Evolutionary conservation across 228 moss, liverwort and hornwort genomes (phyloP).

Genomic region (Sphagnum magellanicum): DNA sequence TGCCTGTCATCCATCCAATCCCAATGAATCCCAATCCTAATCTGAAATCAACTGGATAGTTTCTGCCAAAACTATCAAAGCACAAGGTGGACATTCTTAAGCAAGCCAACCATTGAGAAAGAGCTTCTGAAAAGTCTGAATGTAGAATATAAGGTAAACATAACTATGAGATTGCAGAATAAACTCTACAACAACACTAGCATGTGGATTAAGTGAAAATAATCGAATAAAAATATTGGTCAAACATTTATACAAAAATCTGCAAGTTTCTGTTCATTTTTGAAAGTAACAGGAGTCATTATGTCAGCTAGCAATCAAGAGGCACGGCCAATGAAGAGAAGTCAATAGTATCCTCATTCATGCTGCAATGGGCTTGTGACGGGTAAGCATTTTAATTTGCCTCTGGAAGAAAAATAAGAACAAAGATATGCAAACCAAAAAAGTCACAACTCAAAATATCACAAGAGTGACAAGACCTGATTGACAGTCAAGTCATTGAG

Average conservation of each 20-base stretch:
- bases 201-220: no score
- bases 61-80: neutral
- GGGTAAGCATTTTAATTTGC: no score
- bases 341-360: no score
- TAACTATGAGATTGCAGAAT: no score
- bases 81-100: neutral
- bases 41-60: neutral
- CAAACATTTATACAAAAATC: no score
- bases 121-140: neutral
- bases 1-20: slow-evolving; percentile 37
- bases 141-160: neutral
- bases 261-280: neutral
- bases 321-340: no score
- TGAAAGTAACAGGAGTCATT: neutral
- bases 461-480: slow-evolving; percentile 34
- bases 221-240: no score
- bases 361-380: no score
- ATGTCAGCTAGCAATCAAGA: no score
- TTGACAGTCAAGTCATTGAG: slow-evolving; percentile 87
- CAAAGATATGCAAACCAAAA: neutral
- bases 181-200: no score
- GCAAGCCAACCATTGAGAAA: neutral
- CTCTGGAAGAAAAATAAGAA: no score
- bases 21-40: neutral
- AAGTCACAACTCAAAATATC: neutral